Conservation (phyloP, 2,329 filamentous ascomycete species). For the Fusarium penzigii region DNA sequence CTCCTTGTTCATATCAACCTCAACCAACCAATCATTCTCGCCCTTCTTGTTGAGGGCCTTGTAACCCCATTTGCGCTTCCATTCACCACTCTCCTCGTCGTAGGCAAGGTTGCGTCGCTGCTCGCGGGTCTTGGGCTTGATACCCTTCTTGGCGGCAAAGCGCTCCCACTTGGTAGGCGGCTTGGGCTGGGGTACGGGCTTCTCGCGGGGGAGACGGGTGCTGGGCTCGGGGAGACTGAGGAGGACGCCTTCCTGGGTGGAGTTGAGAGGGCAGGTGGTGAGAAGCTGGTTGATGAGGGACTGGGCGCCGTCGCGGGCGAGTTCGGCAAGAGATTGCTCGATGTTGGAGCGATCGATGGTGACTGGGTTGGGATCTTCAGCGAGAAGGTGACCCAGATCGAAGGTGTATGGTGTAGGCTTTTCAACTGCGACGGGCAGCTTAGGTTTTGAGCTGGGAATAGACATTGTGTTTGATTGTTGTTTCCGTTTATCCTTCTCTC, state of each 20-base stretch:
- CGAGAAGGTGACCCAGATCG: constrained; percentile 85
- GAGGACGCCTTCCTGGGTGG: constrained; percentile 70
- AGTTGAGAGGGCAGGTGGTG: constrained; percentile 78
- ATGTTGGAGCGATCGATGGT: constrained; percentile 52
- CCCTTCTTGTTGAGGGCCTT: constrained; percentile 85
- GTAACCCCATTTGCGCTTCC: constrained; percentile 95
- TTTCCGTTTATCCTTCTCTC: neutral
- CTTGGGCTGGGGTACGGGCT: constrained; percentile 81
- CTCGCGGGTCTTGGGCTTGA: constrained; percentile 83
- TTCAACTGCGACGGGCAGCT: constrained; percentile 65
- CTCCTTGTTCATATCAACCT: constrained; percentile 80
- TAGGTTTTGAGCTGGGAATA: constrained; percentile 41
- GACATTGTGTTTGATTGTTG: constrained; percentile 33
- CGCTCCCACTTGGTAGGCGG: constrained; percentile 91
- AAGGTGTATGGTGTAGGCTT: constrained; percentile 92
- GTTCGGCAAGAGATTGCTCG: constrained; percentile 69
- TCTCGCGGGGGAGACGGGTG: constrained; percentile 83
- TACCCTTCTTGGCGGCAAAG: constrained; percentile 96
- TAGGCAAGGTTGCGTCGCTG: constrained; percentile 73
- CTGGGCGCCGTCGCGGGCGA: constrained; percentile 88
- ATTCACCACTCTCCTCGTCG: constrained; percentile 82
- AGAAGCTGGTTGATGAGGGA: constrained; percentile 92
- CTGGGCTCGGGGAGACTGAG: constrained; percentile 72
- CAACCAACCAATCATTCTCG: constrained; percentile 85
- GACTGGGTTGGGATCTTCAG: constrained; percentile 84